Evolutionary conservation across 2,329 filamentous ascomycete species (phyloP), one percentile per base, ranked within the genome.

Genomic region (Aspergillus caelatus): DNA sequence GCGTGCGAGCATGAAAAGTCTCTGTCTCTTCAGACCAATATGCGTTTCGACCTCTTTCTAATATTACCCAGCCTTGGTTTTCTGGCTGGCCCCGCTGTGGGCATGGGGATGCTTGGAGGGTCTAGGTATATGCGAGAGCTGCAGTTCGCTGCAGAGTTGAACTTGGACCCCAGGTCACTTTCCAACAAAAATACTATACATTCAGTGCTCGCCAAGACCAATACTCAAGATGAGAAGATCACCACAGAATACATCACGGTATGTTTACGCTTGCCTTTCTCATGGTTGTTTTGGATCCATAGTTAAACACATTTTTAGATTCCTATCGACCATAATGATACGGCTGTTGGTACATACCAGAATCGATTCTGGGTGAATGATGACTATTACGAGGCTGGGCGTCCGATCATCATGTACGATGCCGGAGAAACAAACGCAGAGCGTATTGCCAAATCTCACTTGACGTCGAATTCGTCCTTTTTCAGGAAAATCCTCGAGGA

Each of bases 301-400:
- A 12, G 19, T 14, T 16, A 26, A 10, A 11, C 19, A 30, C 30
- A 2, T 21, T 45, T 30, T 1, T 43, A 75, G 74, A 68, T 77
- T 14, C 75, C 72, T 7, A 72, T 77, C 57, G 74, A 77, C 56
- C 75, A 77, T 54, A 64, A 70, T 8, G 63, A 75, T 57, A 55
- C 64, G 10, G 71, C 77, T 14, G 79, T 80, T 62, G 82, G 76
- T 21, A 87, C 83, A 1, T 87, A 86, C 70, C 78, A 79, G 57
- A 84, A 86, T 71, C 80, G 84, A 54, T 87, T 85, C 70, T 86
- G 83, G 69, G 83, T 86, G 53, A 84, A 84, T 65, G 76, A 79
- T 6, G 80, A 80, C 0, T 85, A 85, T 71, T 87, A 86, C 69
- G 80, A 83, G 65, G 77, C 84, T 14, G 84, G 85, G 21, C 84